Base-by-base conservation (phyloP, 73 alveolate species). In the Paramecium caudatum region DNA sequence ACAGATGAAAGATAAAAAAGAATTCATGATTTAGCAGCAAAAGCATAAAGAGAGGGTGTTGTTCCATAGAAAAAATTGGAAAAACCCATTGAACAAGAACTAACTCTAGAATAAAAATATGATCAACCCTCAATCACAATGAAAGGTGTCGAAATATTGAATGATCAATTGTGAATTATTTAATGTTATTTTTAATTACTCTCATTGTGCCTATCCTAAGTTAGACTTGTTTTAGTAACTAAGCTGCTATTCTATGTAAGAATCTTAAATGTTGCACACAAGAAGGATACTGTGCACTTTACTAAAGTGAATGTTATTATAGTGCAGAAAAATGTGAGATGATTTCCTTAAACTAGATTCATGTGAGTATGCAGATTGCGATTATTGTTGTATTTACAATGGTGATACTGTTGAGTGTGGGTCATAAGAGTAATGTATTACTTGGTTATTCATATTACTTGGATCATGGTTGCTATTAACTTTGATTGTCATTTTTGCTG, bases 341-440 rank as follows among this genome's bases (percentile, higher is more conserved):
- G 9, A 9, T 5, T 55, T 55, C 30, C 7, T 55, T 5, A 3
- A 2, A 55, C 30, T 55, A 55, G 80, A 55, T 10, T 55, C 80
- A 55, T 55, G 80, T 27, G 80, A 55, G 8, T 55, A 55, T 55
- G 80, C 80, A 27, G 80, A 55, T 9, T 55, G 80, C 30, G 80
- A 55, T 55, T 55, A 55, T 55, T 55, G 80, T 55, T 55, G 80
- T 55, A 55, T 55, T 23, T 55, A 55, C 32, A 55, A 55, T 55
- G 80, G 80, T 27, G 46, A 55, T 55, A 55, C 80, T 4, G 80
- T 55, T 55, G 41, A 55, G n/a, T 55, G 80, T 55, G 80, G 80
- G 13, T 27, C 80, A 0, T 2, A 55, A 23, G 27, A 55, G 23
- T 21, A 55, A 55, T 55, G 80, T 7, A 9, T 55, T 1, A 23